These are phyloP conservation scores for Glebionis coronaria DNA, from an alignment of 129 eudicot genomes.

Conservation along the genomic window DNA sequence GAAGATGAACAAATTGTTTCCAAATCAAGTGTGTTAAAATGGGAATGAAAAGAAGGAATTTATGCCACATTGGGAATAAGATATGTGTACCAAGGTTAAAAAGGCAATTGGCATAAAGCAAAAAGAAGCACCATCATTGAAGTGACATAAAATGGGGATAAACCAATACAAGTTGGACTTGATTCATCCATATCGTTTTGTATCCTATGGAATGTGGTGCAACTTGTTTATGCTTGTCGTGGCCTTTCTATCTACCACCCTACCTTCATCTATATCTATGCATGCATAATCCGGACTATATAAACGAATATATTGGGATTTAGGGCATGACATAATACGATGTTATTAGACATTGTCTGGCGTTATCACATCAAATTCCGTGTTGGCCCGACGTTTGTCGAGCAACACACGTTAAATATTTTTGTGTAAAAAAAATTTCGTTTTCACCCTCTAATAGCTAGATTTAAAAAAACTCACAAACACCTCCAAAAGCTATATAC, in stretches of 20 bases:
- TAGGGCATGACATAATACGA: too few relatives aligned
- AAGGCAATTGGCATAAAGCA: slow-evolving; percentile 54
- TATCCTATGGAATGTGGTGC: slow-evolving; percentile 33
- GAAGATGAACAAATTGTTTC: slow-evolving; percentile 37
- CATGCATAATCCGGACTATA: neutral
- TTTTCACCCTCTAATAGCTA: too few relatives aligned
- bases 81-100: slow-evolving; percentile 57
- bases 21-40: slow-evolving; percentile 43
- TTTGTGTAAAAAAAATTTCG: too few relatives aligned
- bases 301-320: slow-evolving; percentile 2
- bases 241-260: slow-evolving; percentile 34
- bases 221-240: slow-evolving; percentile 38
- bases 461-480: too few relatives aligned
- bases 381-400: too few relatives aligned
- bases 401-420: too few relatives aligned
- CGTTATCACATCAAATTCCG: too few relatives aligned
- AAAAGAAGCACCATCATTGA: slow-evolving; percentile 44
- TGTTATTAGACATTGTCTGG: too few relatives aligned
- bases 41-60: slow-evolving; percentile 26
- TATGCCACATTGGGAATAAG: slow-evolving; percentile 56
- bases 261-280: slow-evolving; percentile 13
- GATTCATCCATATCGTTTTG: slow-evolving; percentile 40
- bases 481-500: too few relatives aligned
- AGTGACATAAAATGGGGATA: slow-evolving; percentile 46
- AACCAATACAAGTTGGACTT: slow-evolving; percentile 36